Evolutionary conservation across 1,284 basidiomycete species (phyloP), one percentile per base, ranked within the genome.

Genomic region (Xerocomus amazonicus): DNA sequence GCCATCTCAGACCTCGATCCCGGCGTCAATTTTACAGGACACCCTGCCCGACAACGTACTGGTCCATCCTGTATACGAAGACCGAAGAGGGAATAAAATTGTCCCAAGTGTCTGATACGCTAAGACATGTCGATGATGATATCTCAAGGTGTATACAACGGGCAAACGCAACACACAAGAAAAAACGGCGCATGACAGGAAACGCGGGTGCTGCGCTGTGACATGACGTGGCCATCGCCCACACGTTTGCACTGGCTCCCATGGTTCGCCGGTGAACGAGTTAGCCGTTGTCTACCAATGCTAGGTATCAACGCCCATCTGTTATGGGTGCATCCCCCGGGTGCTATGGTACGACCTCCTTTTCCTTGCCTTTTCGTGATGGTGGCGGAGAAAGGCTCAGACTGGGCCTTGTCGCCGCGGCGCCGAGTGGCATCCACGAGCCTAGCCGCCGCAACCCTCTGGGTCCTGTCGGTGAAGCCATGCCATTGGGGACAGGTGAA

Each of bases 401-500:
- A 55, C 75, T 77, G 0, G 83, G 79, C n/a, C 77, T 83, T 4
- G 73, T 69, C 64, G 72, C 74, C 26, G 72, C 65, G 14, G 32
- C 36, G 3, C 59, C 46, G 2, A 71, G 63, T 9, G 65, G 61
- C 5, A 68, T 68, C 56, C 78, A 76, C 3, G 79, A 78, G 3
- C 74, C 73, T 16, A 83, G 65, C 29, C 79, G 73, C 45, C 76
- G 70, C 33, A 71, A 67, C 26, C 67, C 61, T 54, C 70, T 57
- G 57, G 68, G 67, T 16, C 66, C 63, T 6, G 62, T 56, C 9
- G 73, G 71, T 12, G 72, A 72, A 1, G 33, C 10, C 31, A 34
- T n/a, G n/a, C 58, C 36, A 12, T 52, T 67, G 4, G 58, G 23
- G 4, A 43, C 52, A 7, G 63, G 49, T 2, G 50, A 48, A 40